phyloP scores from a whole-genome alignment of 371 early-diverging fungal species.

The Mortierella sp. region DNA sequence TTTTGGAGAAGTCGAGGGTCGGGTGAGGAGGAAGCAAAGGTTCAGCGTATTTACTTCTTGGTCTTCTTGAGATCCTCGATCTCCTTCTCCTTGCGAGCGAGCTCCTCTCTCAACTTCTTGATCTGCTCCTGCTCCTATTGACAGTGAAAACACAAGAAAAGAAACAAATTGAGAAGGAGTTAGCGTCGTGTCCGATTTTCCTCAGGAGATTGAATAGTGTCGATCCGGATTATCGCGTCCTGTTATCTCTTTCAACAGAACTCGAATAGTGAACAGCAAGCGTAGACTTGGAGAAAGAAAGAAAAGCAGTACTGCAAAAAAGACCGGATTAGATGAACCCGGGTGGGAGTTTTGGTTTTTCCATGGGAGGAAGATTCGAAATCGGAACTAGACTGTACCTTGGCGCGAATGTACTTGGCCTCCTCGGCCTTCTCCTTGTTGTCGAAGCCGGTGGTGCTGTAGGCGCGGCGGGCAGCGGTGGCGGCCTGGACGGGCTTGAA shows the following conservation, averaged over 20 bases:
- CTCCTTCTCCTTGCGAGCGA: slow-evolving; percentile 54
- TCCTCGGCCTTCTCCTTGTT: slow-evolving; percentile 54
- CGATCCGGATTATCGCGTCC: neutral
- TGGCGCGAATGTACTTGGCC: slow-evolving; percentile 39
- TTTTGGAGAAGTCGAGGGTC: too few species aligned
- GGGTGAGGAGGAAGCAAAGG: neutral
- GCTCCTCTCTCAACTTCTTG: slow-evolving; percentile 42
- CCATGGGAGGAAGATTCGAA: neutral
- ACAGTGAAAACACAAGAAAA: neutral
- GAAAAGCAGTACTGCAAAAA: neutral
- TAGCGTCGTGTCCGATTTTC: neutral
- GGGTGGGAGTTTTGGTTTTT: neutral
- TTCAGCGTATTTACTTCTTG: slow-evolving; percentile 31
- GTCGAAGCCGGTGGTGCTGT: slow-evolving; percentile 30
- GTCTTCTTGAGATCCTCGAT: slow-evolving; percentile 46
- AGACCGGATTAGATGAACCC: neutral
- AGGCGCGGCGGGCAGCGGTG: slow-evolving; percentile 41
- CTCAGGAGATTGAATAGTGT: neutral
- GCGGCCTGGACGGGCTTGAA: slow-evolving; percentile 57
- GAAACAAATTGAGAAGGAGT: neutral
- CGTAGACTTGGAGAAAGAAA: neutral
- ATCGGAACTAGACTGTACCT: slow-evolving; percentile 26
- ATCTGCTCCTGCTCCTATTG: slow-evolving; percentile 47
- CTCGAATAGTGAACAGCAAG: neutral
- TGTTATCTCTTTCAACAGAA: neutral